Evolutionary conservation across 2,329 filamentous ascomycete genomes (phyloP).

Genomic region (Epicoccum nigrum): DNA sequence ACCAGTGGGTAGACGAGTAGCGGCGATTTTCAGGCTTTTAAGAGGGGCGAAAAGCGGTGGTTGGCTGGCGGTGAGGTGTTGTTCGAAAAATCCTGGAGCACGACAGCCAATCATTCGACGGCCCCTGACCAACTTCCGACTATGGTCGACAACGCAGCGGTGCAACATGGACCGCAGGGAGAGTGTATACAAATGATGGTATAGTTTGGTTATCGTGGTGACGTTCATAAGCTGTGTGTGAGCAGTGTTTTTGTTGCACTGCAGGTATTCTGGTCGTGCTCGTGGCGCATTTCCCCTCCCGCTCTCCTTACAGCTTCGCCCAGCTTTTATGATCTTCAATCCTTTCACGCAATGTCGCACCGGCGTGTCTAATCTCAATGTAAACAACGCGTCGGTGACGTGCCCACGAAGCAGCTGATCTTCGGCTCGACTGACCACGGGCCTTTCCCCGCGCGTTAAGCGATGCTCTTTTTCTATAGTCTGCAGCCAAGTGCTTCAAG

Average conservation of each 20-base stretch:
- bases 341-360: slow-evolving; percentile 33
- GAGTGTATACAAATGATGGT: slow-evolving; percentile 28
- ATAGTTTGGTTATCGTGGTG: slow-evolving; percentile 25
- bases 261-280: slow-evolving; percentile 26
- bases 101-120: slow-evolving; percentile 31
- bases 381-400: slow-evolving; percentile 33
- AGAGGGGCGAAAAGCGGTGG: slow-evolving; percentile 16
- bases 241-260: slow-evolving; percentile 25
- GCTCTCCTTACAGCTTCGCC: slow-evolving; percentile 15
- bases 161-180: slow-evolving; percentile 27
- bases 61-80: slow-evolving; percentile 25
- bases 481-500: slow-evolving; percentile 29
- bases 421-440: slow-evolving; percentile 21
- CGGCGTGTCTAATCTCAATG: slow-evolving; percentile 36
- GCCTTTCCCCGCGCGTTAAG: slow-evolving; percentile 35
- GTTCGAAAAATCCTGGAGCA: slow-evolving; percentile 13
- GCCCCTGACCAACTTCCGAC: slow-evolving; percentile 21
- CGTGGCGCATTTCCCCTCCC: slow-evolving; percentile 24
- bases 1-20: slow-evolving; percentile 7
- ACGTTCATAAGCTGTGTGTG: slow-evolving; percentile 20
- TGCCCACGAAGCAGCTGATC: slow-evolving; percentile 24
- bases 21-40: slow-evolving; percentile 6
- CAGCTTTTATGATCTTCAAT: neutral
- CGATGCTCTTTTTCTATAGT: slow-evolving; percentile 28
- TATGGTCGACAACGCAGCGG: slow-evolving; percentile 16